Base-by-base conservation (phyloP, 805 yeast genomes). In the Candida orba region DNA sequence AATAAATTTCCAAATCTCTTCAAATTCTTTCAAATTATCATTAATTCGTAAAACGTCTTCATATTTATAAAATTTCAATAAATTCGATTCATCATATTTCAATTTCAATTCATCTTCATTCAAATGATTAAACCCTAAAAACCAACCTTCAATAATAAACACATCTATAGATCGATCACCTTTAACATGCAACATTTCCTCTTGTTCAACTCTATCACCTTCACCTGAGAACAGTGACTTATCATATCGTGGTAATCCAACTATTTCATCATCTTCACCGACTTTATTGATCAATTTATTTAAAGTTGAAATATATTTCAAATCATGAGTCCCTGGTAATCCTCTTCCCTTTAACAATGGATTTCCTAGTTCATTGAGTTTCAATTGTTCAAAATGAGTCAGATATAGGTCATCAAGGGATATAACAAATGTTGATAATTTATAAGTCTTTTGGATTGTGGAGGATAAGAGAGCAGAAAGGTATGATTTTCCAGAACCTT, bases 141-240 rank as follows among this genome's bases (percentile, higher is more conserved):
- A 88, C 99, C 99, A 91, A 5, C 98, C 99, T 64, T 91, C 99
- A 34, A 93, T 69, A 2, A 91, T 61, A 3, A 91, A 72, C 4
- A 89, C 73, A 53, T 84, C 87, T 4, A 78, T 68, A 0, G 54
- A 53, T 5, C 63, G 59, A 12, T 9, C 27, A 6, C 34, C 30
- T 3, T n/a, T 12, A 4, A 53, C 43, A 20, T 20, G 4, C 3
- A 52, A 52, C 7, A 33, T 25, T 81, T 81, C 78, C 12, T 65
- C 48, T 4, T 33, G 36, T 0, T 52, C 48, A 7, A 60, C 52
- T 41, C 98, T 67, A 62, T 91, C 98, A 6, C 99, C 99, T 43
- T 73, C 73, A 0, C 98, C 98, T 20, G 56, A 40, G 53, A 66
- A 74, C 14, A 69, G 66, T 2, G 95, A 76, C 60, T 91, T 93